Percentiles rank a stretch among this genome's conserved stretches.
These are phyloP conservation scores for Xylariaceae sp. DNA, from an alignment of 2,329 filamentous ascomycete species.

Conservation along the genomic window DNA sequence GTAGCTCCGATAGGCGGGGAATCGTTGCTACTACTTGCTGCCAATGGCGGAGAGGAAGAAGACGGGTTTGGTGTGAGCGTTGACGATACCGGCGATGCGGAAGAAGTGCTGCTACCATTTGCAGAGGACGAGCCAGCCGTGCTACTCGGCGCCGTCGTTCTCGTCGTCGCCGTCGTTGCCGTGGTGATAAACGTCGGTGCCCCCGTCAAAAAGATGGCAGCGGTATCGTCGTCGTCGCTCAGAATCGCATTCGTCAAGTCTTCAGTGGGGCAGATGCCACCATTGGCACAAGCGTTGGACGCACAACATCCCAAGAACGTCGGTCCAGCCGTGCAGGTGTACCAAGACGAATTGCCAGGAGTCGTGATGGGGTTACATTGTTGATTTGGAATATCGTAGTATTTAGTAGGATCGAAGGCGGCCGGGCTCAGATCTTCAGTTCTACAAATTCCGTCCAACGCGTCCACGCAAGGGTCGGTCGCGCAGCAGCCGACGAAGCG, in stretches of 20 bases:
- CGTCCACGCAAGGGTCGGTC: not conserved
- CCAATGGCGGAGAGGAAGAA: too few relatives aligned
- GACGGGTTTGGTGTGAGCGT: too few relatives aligned
- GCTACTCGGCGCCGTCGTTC: not conserved
- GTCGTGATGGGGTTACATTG: slow-evolving; percentile 9
- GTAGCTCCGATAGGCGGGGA: slow-evolving; percentile 1
- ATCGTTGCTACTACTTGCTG: too few relatives aligned
- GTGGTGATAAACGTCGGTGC: slow-evolving; percentile 1
- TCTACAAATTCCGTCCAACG: not conserved
- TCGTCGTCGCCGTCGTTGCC: not conserved
- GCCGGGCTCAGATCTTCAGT: not conserved
- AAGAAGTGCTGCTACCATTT: too few relatives aligned
- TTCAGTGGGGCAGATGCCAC: slow-evolving; percentile 5
- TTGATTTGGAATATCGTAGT: slow-evolving; percentile 12
- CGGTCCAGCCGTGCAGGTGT: slow-evolving; percentile 16
- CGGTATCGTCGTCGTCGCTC: slow-evolving; percentile 4
- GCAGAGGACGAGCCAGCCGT: too few relatives aligned
- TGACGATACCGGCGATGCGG: too few relatives aligned
- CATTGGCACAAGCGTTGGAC: slow-evolving; percentile 15
- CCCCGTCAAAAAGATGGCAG: slow-evolving; percentile 11
- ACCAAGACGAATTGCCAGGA: slow-evolving; percentile 11
- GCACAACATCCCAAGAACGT: slow-evolving; percentile 25
- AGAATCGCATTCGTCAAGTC: slow-evolving; percentile 13
- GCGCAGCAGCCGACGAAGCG: not conserved
- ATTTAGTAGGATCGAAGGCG: slow-evolving; percentile 11